Conservation (phyloP, 768 basidiomycete species). For the Favolaschia claudopus region DNA sequence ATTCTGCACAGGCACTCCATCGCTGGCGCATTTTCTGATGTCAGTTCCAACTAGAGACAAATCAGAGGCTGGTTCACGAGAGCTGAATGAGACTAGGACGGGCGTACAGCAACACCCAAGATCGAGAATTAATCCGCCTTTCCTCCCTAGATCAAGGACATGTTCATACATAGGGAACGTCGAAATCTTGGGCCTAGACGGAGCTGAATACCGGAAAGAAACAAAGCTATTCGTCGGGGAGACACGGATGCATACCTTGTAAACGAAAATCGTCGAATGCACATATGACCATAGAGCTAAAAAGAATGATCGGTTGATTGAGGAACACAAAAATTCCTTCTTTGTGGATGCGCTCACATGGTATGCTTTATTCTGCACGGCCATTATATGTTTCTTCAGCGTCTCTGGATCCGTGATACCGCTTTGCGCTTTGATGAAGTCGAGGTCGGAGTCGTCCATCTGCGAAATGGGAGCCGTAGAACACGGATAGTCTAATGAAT, state of each 20-base stretch:
- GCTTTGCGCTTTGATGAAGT: conserved; percentile 36
- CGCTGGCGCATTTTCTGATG: conserved; percentile 43
- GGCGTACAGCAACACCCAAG: conserved; percentile 52
- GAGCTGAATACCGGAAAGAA: background rate
- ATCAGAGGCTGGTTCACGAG: background rate
- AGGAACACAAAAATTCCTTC: conserved; percentile 23
- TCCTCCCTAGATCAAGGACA: conserved; percentile 37
- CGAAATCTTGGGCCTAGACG: conserved; percentile 34
- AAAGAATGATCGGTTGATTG: background rate
- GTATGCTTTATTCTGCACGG: conserved; percentile 39
- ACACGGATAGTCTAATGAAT: too few species aligned
- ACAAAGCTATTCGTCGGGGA: background rate
- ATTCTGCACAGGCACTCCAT: conserved; percentile 48
- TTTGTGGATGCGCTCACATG: conserved; percentile 39
- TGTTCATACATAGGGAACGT: conserved; percentile 42
- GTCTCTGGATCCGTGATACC: conserved; percentile 36
- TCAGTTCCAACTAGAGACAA: conserved; percentile 38
- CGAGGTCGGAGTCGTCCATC: conserved; percentile 13
- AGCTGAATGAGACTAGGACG: background rate
- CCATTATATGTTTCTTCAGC: conserved; percentile 39
- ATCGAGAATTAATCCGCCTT: conserved; percentile 47
- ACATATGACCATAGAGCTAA: conserved; percentile 19
- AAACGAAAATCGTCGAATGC: conserved; percentile 33
- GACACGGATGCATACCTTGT: conserved; percentile 13
- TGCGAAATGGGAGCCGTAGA: background rate